Evolutionary conservation across 208 protist genomes (phyloP), one percentile per base, ranked within the genome.

Genomic region (Wallacemonas rigidus): DNA sequence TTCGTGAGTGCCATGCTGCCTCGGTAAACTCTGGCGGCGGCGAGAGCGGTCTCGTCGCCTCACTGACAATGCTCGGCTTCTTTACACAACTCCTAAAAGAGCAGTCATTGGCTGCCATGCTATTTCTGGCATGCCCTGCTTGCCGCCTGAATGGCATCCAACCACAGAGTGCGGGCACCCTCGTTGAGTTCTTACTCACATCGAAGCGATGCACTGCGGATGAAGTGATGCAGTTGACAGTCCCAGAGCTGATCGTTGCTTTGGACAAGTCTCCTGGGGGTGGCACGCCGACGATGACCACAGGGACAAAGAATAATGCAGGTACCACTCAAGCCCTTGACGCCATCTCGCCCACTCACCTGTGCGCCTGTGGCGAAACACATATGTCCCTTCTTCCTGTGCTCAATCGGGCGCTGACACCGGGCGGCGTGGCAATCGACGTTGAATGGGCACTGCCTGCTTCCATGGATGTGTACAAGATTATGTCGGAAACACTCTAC

Each of bases 101-200:
- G 36, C 38, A 51, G 39, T 47, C 26, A 14, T 65, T 79, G 17
- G 41, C 63, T 12, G 38, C 45, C 26, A 55, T 85, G 41, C 65
- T 85, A n/a, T 40, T 67, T 14, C 51, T 85, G 15, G 72, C 76
- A 11, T 85, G 77, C 45, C 76, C 80, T n/a, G 74, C 75, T 9
- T 85, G 80, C 73, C 76, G 80, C 12, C 39, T 55, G 38, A 40
- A 58, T 12, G 72, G 72, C 3, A 26, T 85, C 39, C n/a, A 26
- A 26, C 26, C 26, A 26, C 26, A 26, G 26, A 26, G 26, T 0
- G 26, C 26, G 26, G 26, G 26, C 26, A 26, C 26, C 26, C 26
- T 26, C 26, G 26, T 26, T 38, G 40, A 76, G 40, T 75, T 75
- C 47, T 39, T 86, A 11, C 56, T 72, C 26, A 53, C 72, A n/a